A percentile compares a stretch with the other conserved stretches of the same genome.
Conservation (phyloP, 805 yeast genomes). For the Hanseniaspora opuntiae region DNA sequence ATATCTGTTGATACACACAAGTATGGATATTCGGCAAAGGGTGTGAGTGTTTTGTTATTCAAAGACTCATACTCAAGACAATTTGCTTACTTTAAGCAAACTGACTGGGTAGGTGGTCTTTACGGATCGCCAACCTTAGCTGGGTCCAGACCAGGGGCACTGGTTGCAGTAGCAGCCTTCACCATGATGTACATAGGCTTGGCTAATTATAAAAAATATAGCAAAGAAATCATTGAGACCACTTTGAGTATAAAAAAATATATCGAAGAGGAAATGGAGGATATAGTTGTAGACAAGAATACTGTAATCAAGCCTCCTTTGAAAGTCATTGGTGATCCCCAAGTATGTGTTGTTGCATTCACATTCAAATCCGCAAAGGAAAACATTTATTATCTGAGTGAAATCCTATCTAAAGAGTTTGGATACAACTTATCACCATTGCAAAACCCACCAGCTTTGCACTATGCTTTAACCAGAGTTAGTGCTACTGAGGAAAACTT, state of each 20-base stretch:
- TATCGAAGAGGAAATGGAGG: slow-evolving; percentile 30
- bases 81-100: slow-evolving; percentile 68
- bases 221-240: slow-evolving; percentile 52
- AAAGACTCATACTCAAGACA: slow-evolving; percentile 51
- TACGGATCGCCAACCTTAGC: slow-evolving; percentile 95
- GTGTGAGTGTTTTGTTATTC: slow-evolving; percentile 86
- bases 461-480: slow-evolving; percentile 72
- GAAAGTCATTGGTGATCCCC: slow-evolving; percentile 71
- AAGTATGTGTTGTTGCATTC: slow-evolving; percentile 65
- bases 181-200: slow-evolving; percentile 72
- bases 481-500: slow-evolving; percentile 1
- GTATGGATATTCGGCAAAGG: slow-evolving; percentile 97
- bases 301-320: slow-evolving; percentile 21
- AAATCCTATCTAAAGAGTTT: slow-evolving; percentile 38
- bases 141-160: slow-evolving; percentile 93
- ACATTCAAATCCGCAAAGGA: not conserved
- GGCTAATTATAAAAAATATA: slow-evolving; percentile 61
- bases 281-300: not conserved
- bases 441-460: slow-evolving; percentile 84
- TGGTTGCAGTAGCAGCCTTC: slow-evolving; percentile 98
- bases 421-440: slow-evolving; percentile 87
- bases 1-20: slow-evolving; percentile 99
- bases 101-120: slow-evolving; percentile 88
- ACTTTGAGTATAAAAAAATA: slow-evolving; percentile 44
- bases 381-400: slow-evolving; percentile 53